phyloP scores from a whole-genome alignment of 2,329 filamentous ascomycete species.

The Fusarium clavum region DNA sequence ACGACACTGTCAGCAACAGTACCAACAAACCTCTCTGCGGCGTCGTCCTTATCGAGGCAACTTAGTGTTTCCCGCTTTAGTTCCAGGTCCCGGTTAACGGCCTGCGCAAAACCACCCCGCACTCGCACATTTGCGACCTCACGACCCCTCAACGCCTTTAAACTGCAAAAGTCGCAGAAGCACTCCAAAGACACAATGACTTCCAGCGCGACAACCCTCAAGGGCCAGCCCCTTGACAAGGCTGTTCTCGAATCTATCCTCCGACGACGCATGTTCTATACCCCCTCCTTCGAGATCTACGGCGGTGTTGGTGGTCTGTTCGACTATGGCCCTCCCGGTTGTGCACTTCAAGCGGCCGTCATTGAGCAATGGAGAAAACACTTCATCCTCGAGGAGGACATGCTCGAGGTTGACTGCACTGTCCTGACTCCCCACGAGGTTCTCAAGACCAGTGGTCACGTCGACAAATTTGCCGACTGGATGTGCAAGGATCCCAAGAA shows the following conservation, averaged over 20 bases:
- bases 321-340: constrained; percentile 92
- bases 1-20: constrained; percentile 23
- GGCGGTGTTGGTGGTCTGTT: constrained; percentile 89
- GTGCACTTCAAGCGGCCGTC: constrained; percentile 86
- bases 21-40: constrained; percentile 19
- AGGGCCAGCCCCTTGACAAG: constrained; percentile 90
- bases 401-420: constrained; percentile 94
- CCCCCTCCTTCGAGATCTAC: constrained; percentile 95
- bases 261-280: constrained; percentile 91
- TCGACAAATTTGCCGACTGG: constrained; percentile 98
- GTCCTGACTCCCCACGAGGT: constrained; percentile 94
- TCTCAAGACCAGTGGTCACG: constrained; percentile 94
- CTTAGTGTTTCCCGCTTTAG: constrained; percentile 29
- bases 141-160: constrained; percentile 48
- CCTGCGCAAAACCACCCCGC: constrained; percentile 43
- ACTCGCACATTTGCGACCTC: constrained; percentile 48
- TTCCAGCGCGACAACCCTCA: constrained; percentile 76
- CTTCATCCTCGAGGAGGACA: constrained; percentile 92
- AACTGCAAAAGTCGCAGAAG: constrained; percentile 46
- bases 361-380: constrained; percentile 92
- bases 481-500: constrained; percentile 99
- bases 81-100: constrained; percentile 38
- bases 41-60: constrained; percentile 34
- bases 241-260: constrained; percentile 85
- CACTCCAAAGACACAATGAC: constrained; percentile 55